Evolutionary conservation across 495 filamentous ascomycete species (phyloP), one percentile per base, ranked within the genome.

Genomic region (Aspergillus heteromorphus): DNA sequence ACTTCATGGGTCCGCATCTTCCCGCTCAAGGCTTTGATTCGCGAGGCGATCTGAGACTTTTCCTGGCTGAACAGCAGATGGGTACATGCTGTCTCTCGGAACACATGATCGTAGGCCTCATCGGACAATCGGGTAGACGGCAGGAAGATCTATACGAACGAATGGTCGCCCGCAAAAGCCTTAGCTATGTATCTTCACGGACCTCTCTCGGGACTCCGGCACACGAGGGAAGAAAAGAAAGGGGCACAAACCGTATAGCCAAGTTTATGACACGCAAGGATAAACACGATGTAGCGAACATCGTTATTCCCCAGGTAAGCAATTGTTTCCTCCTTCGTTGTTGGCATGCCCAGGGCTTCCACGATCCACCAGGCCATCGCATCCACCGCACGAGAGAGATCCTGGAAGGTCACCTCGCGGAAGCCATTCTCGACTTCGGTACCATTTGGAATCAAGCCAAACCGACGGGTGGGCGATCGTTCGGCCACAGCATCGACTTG

Each of bases 361-460:
- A 74, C 59, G 23, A 83, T 63, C 66, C 71, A 73, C 62, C 72
- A 79, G 7, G 79, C 72, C n/a, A 67, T 57, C 5, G 64, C 65
- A 60, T 83, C 79, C 49, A 85, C 59, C 20, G 76, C 78, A 49
- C 73, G 74, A 40, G 77, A 72, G 18, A 77, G 70, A 13, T 73
- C 60, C 23, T 56, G 55, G 59, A 73, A 77, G 10, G 70, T 78
- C 34, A 84, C 20, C 13, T 54, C 23, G 1, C 45, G 40, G 17
- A 42, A 42, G 40, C 40, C 40, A 8, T 16, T 3, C 7, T 16
- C 40, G 9, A 19, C 40, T 16, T 42, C 14, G 4, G 16, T 42
- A 17, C 40, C 40, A 42, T 42, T 42, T 4, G 40, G 40, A 4
- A 17, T 42, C n/a, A 42, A 20, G 40, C 40, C 40, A 19, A 42